Conservation (phyloP, 2,329 filamentous ascomycete species). For the Diaporthe ilicicola region DNA sequence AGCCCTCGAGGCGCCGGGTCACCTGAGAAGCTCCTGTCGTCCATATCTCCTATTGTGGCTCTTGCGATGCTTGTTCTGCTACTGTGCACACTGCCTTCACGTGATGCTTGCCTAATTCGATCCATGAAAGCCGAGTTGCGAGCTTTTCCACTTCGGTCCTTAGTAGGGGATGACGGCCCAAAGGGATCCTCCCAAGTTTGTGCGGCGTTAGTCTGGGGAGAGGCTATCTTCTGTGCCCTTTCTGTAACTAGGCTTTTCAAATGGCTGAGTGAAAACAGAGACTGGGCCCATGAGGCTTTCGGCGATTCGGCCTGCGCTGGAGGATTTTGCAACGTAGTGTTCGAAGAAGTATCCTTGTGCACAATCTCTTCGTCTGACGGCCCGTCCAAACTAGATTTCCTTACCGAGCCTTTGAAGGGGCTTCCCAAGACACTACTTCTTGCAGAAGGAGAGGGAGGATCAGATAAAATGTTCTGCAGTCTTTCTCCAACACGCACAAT, state of each 20-base stretch:
- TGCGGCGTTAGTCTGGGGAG: conserved; percentile 37
- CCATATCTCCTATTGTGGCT: conserved; percentile 25
- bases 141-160: conserved; percentile 22
- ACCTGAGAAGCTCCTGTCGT: conserved; percentile 13
- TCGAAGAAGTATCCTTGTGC: conserved; percentile 19
- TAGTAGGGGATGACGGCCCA: conserved; percentile 29
- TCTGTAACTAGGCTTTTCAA: conserved; percentile 43
- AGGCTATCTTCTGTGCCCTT: conserved; percentile 41
- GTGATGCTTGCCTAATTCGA: conserved; percentile 31
- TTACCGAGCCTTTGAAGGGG: conserved; percentile 57
- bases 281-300: conserved; percentile 39
- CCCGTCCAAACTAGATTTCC: conserved; percentile 39
- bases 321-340: conserved; percentile 15
- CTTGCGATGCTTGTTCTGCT: conserved; percentile 15
- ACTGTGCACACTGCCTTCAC: conserved; percentile 27
- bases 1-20: conserved; percentile 3
- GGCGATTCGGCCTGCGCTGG: conserved; percentile 29
- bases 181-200: conserved; percentile 32
- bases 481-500: conserved; percentile 66
- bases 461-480: conserved; percentile 66
- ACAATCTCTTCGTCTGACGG: conserved; percentile 38
- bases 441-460: conserved; percentile 63
- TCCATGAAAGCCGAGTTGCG: conserved; percentile 33
- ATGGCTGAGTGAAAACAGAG: conserved; percentile 42
- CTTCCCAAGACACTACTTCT: conserved; percentile 62